Percentiles rank a stretch among this genome's conserved stretches.
Conservation (phyloP, 257 asterid species). For the Fraxinus pennsylvanica region DNA sequence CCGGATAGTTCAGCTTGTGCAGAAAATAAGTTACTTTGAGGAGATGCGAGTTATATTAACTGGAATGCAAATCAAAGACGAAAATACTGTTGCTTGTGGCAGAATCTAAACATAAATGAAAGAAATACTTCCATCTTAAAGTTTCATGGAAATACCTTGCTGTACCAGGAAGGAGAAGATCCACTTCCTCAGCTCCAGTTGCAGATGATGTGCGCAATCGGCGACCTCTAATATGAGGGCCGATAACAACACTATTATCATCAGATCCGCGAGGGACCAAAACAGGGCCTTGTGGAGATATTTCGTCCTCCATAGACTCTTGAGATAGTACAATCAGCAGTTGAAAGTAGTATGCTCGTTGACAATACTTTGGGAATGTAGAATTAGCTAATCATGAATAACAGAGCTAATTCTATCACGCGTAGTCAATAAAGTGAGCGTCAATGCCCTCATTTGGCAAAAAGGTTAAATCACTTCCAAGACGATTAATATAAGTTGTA, state of each 20-base stretch:
- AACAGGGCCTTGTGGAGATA: constrained; percentile 85
- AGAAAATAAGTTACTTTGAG: too few relatives aligned
- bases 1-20: too few relatives aligned
- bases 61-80: not conserved
- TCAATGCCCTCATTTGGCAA: too few relatives aligned
- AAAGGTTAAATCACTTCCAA: not conserved
- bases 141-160: constrained; percentile 61
- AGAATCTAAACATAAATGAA: not conserved
- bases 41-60: too few relatives aligned
- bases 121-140: not conserved
- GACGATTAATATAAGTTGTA: not conserved
- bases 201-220: constrained; percentile 78
- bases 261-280: constrained; percentile 78
- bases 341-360: not conserved
- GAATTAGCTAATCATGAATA: not conserved
- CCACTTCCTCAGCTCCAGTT: constrained; percentile 87
- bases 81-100: not conserved
- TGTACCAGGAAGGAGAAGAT: constrained; percentile 97
- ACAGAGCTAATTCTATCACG: not conserved
- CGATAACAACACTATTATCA: constrained; percentile 66
- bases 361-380: not conserved
- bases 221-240: constrained; percentile 89
- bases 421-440: too few relatives aligned
- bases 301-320: constrained; percentile 88
- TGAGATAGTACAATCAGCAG: constrained; percentile 35